Base-by-base conservation (phyloP, 106 monocot species). In the Cymbidium sinense region DNA sequence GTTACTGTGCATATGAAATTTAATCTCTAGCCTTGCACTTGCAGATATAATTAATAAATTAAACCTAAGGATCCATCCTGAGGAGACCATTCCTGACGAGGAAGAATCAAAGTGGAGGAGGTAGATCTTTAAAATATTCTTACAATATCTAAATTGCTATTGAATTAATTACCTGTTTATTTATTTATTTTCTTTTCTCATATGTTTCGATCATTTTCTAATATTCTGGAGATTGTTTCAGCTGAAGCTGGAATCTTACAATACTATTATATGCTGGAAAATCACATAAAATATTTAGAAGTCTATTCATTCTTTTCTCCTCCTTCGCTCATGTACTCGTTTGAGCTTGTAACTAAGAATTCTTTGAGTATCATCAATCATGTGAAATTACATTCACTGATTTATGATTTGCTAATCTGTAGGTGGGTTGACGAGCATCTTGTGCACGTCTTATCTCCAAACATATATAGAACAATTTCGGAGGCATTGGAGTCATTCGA, bases 341-440 rank as follows among this genome's bases (percentile, higher is more conserved):
- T 41, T 41, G 41, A 41, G 41, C 8, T 41, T 41, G 41, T 41
- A 0, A 41, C 9, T 41, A 6, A 7, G 18, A 54, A 54, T 6
- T 54, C n/a, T 3, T n/a, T 20, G 54, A 54, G 54, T 54, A 54
- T 54, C 3, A n/a, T 19, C 54, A 54, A 54, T 54, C 54, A 19
- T 54, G 52, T n/a, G 18, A 54, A 54, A 54, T 5, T 5, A 6
- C 5, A n/a, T 54, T 54, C 20, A 5, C n/a, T 54, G 21, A 54
- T 54, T 54, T 54, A 18, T 54, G 13, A 34, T 18, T 76, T 76
- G 9, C 20, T 29, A 31, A 27, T n/a, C 71, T 86, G 19, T 80
- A 96, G 96, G 82, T 96, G 96, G 96, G 96, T 93, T 73, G 96
- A 93, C 83, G 87, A 89, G 17, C 91, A 96, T 65, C 84, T 96